Evolutionary conservation across 2,329 filamentous ascomycete genomes (phyloP), one percentile per base, ranked within the genome.

Genomic region (Simplicillium aogashimaense): DNA sequence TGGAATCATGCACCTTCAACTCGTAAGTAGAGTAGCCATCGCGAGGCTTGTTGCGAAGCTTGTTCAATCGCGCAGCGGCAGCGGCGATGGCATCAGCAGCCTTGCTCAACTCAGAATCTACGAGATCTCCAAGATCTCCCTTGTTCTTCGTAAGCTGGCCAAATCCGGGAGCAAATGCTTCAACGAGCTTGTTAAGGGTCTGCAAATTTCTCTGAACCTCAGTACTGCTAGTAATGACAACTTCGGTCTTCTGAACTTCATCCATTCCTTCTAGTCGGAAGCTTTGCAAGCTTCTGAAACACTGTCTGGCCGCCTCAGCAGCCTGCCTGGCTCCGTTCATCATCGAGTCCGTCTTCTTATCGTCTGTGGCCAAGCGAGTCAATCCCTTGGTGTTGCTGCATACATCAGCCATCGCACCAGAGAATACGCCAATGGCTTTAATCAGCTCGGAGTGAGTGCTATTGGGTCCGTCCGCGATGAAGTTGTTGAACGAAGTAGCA

Each of bases 401-500:
- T 3, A 97, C 89, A 62, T 98, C 92, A 2, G 90, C 85, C 47
- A 95, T 80, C 3, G 92, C 86, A 15, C 89, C 86, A 1, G 92
- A 75, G 61, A 97, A 95, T 39, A 88, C 77, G 54, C 87, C 92
- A 52, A 95, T 85, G 1, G 87, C 86, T 57, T 88, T 88, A 61
- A 97, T 97, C 45, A 98, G 83, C 44, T 95, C 89, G 2, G 84
- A 78, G 54, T 95, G 87, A 9, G 81, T 81, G 57, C 86, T 87
- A 60, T 89, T 94, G 5, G 90, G 89, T 0, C 92, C 92, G 56
- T 98, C 92, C 7, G 90, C 92, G 53, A 98, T 94, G 61, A 94
- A 97, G 63, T 94, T 94, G 69, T 95, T 98, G 72, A 97, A 98
- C 0, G 92, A 83, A 0, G 90, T 97, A 2, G 90, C 92, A 62